A percentile compares a stretch with the other conserved stretches of the same genome.
Evolutionary conservation across 1,284 basidiomycete species (phyloP).

Genomic region (Malassezia slooffiae): DNA sequence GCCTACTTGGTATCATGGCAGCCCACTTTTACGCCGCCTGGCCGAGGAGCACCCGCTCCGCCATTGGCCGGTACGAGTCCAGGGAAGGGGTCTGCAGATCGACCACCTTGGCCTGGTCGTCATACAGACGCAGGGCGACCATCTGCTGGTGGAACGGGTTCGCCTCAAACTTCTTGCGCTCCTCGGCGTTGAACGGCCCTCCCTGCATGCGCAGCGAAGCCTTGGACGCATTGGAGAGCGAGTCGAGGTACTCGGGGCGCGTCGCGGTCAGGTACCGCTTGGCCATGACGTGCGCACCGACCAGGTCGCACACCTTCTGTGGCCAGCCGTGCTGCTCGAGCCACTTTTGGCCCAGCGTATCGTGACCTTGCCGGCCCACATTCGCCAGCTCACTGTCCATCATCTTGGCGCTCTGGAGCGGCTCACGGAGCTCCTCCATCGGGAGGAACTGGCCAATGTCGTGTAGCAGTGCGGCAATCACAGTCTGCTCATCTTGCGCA

Average conservation of each 20-base stretch:
- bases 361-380: constrained; percentile 35
- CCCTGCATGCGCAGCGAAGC: constrained; percentile 31
- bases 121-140: constrained; percentile 35
- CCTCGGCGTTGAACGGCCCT: constrained; percentile 27
- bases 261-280: constrained; percentile 28
- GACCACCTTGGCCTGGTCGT: constrained; percentile 35
- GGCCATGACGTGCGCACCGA: constrained; percentile 42
- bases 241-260: constrained; percentile 22
- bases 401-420: not conserved
- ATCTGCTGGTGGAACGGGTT: constrained; percentile 34
- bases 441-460: constrained; percentile 45
- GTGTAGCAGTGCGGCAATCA: constrained; percentile 44
- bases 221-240: constrained; percentile 26
- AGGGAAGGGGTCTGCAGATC: constrained; percentile 24
- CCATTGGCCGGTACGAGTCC: constrained; percentile 18
- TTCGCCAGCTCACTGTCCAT: constrained; percentile 16
- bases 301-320: constrained; percentile 31
- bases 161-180: constrained; percentile 29
- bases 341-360: constrained; percentile 34
- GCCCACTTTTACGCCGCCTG: too few relatives aligned
- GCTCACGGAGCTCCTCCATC: constrained; percentile 8
- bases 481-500: constrained; percentile 34
- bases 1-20: too few relatives aligned
- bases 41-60: not conserved
- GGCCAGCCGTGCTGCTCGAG: constrained; percentile 33